Evolutionary conservation across 805 yeast genomes (phyloP).

Genomic region (Wickerhamiella qilinensis): DNA sequence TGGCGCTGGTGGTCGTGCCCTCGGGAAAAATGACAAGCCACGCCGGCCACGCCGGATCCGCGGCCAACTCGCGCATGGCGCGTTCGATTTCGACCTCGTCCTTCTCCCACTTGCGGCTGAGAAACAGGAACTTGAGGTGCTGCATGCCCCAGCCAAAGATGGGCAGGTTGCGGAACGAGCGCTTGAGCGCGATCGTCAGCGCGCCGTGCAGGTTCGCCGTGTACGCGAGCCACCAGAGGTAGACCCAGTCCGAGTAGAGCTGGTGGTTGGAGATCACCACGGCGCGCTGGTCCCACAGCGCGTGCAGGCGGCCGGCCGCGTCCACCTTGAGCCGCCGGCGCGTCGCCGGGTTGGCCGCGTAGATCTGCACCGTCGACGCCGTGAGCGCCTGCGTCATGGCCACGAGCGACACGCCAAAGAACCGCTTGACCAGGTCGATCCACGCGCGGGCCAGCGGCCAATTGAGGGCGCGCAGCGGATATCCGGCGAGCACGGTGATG

Average conservation of each 20-base stretch:
- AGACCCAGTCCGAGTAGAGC: slow-evolving; percentile 87
- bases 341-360: slow-evolving; percentile 3
- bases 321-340: background rate
- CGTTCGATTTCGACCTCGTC: slow-evolving; percentile 41
- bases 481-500: slow-evolving; percentile 8
- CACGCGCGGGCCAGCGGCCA: slow-evolving; percentile 10
- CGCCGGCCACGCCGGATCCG: slow-evolving; percentile 36
- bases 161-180: slow-evolving; percentile 54
- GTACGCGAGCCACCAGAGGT: slow-evolving; percentile 71
- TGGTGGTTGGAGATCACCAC: slow-evolving; percentile 81
- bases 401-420: slow-evolving; percentile 8
- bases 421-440: slow-evolving; percentile 10
- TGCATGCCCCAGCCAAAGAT: slow-evolving; percentile 76
- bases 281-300: slow-evolving; percentile 32
- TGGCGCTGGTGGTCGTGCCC: slow-evolving; percentile 70
- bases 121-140: slow-evolving; percentile 57
- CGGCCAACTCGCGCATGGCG: slow-evolving; percentile 10
- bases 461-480: slow-evolving; percentile 8
- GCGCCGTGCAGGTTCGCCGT: slow-evolving; percentile 48
- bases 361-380: slow-evolving; percentile 9
- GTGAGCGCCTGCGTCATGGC: slow-evolving; percentile 5
- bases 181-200: slow-evolving; percentile 62
- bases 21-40: slow-evolving; percentile 78
- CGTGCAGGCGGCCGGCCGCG: slow-evolving; percentile 6
- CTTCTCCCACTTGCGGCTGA: slow-evolving; percentile 71